Conservation (phyloP, 2,329 filamentous ascomycete genomes). For the Calonectria leucothoes region DNA sequence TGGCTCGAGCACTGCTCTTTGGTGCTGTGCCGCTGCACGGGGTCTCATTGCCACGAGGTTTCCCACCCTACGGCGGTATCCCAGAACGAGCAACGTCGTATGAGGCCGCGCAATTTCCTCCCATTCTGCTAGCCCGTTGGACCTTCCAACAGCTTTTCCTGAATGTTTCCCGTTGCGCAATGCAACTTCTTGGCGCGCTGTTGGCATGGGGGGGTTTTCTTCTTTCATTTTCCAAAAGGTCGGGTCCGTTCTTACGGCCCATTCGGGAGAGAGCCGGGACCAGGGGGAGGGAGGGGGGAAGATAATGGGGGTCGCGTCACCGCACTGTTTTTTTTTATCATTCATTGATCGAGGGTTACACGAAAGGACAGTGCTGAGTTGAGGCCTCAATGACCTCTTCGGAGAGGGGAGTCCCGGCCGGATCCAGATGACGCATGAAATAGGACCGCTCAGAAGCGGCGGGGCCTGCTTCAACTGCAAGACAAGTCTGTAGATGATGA, state of each 20-base stretch:
- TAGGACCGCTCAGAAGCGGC: conserved; percentile 11
- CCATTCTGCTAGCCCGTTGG: conserved; percentile 9
- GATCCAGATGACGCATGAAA: conserved; percentile 1
- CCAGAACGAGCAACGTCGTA: conserved; percentile 18
- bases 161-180: conserved; percentile 9
- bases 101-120: conserved; percentile 34
- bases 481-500: not conserved
- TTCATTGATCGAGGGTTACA: conserved; percentile 11
- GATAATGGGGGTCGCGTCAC: not conserved
- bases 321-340: too few relatives aligned
- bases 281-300: not conserved
- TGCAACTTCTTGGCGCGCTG: conserved; percentile 4
- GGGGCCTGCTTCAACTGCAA: conserved; percentile 1
- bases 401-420: too few relatives aligned
- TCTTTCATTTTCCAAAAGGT: conserved; percentile 21
- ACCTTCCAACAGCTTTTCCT: conserved; percentile 3
- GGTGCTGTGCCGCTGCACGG: conserved; percentile 3
- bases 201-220: not conserved
- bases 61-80: not conserved
- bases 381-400: not conserved
- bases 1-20: conserved; percentile 1
- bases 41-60: conserved; percentile 19
- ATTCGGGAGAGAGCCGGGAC: conserved; percentile 22
- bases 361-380: not conserved
- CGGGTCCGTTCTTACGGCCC: conserved; percentile 17